phyloP scores from a whole-genome alignment of 345 rosid genomes.

The Lepidium aucheri region DNA sequence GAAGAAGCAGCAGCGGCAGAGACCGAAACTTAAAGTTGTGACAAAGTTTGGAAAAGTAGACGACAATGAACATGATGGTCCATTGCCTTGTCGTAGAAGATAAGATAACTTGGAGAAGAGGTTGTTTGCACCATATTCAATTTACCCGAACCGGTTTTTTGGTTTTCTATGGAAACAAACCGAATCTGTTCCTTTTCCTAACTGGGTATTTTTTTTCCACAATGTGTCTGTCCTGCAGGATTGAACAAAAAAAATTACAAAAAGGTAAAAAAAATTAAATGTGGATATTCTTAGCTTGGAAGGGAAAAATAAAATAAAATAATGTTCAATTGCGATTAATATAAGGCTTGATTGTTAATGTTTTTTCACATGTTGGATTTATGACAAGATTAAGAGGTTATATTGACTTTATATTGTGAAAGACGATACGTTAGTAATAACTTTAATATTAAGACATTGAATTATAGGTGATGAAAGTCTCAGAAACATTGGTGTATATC shows the following conservation, averaged over 20 bases:
- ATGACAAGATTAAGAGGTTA: not conserved
- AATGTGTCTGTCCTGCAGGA: not conserved
- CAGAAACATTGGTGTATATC: not conserved
- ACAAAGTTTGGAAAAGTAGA: slow-evolving; percentile 2
- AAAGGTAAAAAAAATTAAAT: too few species aligned
- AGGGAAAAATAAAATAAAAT: not conserved
- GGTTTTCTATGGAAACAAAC: not conserved
- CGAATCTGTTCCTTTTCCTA: not conserved
- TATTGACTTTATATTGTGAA: not conserved
- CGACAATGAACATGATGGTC: not conserved
- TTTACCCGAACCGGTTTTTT: slow-evolving; percentile 10
- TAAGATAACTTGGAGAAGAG: slow-evolving; percentile 8
- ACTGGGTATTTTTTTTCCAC: not conserved
- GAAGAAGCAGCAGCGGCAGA: not conserved
- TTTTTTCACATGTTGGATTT: not conserved
- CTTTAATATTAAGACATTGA: not conserved
- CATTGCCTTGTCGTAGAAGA: slow-evolving; percentile 22
- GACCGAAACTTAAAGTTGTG: slow-evolving; percentile 2
- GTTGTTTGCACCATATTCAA: not conserved
- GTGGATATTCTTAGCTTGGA: not conserved
- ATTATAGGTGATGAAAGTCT: not conserved
- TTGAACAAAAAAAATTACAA: not conserved
- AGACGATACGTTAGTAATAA: not conserved
- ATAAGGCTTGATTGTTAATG: not conserved
- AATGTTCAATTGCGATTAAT: not conserved